Evolutionary conservation across 176 grass and related monocot genomes (phyloP).

Genomic region (Avena insularis): DNA sequence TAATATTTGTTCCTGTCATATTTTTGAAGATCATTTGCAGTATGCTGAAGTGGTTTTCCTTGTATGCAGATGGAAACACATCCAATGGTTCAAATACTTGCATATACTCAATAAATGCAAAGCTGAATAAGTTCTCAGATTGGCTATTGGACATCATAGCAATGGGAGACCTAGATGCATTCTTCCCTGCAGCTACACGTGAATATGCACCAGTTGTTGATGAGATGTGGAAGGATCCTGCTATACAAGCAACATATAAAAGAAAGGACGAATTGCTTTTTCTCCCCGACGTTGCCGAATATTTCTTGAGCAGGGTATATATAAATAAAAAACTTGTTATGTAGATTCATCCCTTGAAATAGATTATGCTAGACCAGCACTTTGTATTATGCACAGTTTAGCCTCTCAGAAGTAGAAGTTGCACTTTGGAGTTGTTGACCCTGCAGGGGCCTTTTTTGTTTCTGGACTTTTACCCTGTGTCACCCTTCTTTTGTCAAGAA

Average conservation of each 20-base stretch:
- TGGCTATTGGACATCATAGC: constrained; percentile 98
- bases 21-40: constrained; percentile 25
- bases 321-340: constrained; percentile 24
- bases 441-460: neutral
- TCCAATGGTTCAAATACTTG: constrained; percentile 50
- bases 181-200: constrained; percentile 90
- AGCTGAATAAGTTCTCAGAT: constrained; percentile 88
- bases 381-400: neutral
- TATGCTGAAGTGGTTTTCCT: constrained; percentile 21
- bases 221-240: constrained; percentile 91
- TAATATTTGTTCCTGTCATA: constrained; percentile 21
- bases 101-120: constrained; percentile 90
- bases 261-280: constrained; percentile 89
- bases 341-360: neutral
- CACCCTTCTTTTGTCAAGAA: constrained; percentile 5
- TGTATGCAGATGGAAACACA: constrained; percentile 56
- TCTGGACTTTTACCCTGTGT: neutral
- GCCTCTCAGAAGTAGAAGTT: neutral
- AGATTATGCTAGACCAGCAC: neutral
- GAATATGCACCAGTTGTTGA: constrained; percentile 94
- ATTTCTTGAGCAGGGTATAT: constrained; percentile 93
- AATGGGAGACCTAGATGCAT: constrained; percentile 90
- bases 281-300: constrained; percentile 87
- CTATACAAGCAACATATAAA: constrained; percentile 96
- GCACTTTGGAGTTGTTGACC: neutral